Conservation (phyloP, 805 yeast species). For the Starmerella floris region DNA sequence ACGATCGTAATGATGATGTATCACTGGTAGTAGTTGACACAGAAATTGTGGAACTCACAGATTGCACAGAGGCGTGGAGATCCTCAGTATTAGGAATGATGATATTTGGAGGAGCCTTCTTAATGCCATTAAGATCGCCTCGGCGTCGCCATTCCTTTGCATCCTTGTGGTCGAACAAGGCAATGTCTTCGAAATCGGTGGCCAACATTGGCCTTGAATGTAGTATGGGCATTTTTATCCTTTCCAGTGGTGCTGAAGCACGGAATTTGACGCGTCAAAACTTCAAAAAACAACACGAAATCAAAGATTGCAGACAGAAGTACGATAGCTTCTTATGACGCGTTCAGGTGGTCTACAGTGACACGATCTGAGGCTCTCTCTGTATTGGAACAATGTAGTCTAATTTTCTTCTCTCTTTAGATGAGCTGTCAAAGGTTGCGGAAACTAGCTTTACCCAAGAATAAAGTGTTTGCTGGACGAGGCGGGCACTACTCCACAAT, state of each 20-base stretch:
- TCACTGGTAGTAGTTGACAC: slow-evolving; percentile 21
- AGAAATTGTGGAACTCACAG: slow-evolving; percentile 14
- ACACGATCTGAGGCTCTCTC: too few species aligned
- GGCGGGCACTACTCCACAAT: too few species aligned
- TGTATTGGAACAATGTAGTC: too few species aligned
- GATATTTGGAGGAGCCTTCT: background rate
- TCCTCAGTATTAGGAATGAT: background rate
- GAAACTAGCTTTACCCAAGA: too few species aligned
- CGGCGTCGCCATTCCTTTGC: background rate
- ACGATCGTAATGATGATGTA: slow-evolving; percentile 19
- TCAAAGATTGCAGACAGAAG: background rate
- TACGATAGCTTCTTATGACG: too few species aligned
- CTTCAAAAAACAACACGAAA: background rate
- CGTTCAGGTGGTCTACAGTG: too few species aligned
- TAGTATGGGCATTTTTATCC: slow-evolving; percentile 6
- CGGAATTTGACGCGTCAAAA: background rate
- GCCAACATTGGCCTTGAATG: slow-evolving; percentile 7
- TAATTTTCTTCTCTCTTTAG: too few species aligned
- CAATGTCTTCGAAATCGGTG: slow-evolving; percentile 18
- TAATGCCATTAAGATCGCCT: background rate
- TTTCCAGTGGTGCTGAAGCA: background rate
- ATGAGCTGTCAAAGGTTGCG: too few species aligned
- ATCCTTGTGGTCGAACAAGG: slow-evolving; percentile 11
- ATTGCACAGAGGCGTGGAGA: slow-evolving; percentile 8
- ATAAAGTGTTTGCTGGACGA: too few species aligned